Evolutionary conservation across 2,329 filamentous ascomycete species (phyloP).

Genomic region (Paraconiothyrium brasiliense): DNA sequence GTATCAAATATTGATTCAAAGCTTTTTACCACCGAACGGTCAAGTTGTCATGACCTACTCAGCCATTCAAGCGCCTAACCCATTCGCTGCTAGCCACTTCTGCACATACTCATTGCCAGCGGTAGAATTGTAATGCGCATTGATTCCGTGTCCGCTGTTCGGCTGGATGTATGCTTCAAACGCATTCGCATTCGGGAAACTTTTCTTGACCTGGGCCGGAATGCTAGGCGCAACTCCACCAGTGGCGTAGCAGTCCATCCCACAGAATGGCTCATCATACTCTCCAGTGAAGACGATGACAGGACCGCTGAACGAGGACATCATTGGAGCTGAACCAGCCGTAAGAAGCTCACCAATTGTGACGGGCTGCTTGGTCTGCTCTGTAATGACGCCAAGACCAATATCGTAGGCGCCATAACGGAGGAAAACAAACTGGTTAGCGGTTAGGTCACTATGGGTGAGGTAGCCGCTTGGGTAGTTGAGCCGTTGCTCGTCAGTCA

Average conservation of each 20-base stretch:
- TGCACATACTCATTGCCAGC: constrained; percentile 52
- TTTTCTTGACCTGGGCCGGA: constrained; percentile 53
- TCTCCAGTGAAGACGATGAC: constrained; percentile 68
- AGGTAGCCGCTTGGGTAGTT: constrained; percentile 63
- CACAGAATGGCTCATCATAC: constrained; percentile 66
- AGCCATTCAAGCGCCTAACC: constrained; percentile 25
- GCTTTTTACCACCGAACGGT: too few relatives aligned
- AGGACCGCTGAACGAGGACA: constrained; percentile 60
- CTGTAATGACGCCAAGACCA: constrained; percentile 58
- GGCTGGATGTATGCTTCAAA: constrained; percentile 66
- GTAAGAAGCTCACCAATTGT: constrained; percentile 69
- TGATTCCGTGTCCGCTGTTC: constrained; percentile 58
- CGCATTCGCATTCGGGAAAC: constrained; percentile 57
- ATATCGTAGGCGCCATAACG: constrained; percentile 65
- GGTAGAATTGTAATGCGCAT: constrained; percentile 56
- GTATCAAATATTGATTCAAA: too few relatives aligned
- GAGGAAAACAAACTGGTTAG: constrained; percentile 62
- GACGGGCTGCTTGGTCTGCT: constrained; percentile 63
- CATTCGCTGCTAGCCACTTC: constrained; percentile 44
- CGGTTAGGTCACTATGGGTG: constrained; percentile 56
- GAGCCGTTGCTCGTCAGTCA: constrained; percentile 28
- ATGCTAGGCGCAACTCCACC: constrained; percentile 53
- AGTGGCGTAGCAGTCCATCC: constrained; percentile 65
- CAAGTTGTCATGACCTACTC: background rate
- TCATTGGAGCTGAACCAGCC: constrained; percentile 53